Evolutionary conservation across 805 yeast species (phyloP).

Genomic region (Saccharomycopsis sp.): DNA sequence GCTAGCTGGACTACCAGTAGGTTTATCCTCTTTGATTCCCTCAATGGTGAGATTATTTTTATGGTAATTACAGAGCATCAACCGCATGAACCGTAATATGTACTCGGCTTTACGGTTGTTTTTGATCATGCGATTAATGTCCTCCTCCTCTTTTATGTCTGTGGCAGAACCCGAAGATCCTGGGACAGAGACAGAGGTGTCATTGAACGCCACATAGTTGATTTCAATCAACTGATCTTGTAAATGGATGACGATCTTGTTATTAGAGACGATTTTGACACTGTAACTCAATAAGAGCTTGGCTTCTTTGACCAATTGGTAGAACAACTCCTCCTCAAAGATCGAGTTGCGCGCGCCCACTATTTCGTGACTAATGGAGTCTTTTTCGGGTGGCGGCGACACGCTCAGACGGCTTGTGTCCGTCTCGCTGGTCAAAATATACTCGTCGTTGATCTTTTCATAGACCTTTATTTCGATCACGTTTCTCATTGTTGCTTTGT

Average conservation of each 20-base stretch:
- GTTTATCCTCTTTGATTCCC: slow-evolving; percentile 31
- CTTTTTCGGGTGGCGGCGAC: slow-evolving; percentile 16
- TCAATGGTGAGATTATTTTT: slow-evolving; percentile 32
- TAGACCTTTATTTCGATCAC: slow-evolving; percentile 55
- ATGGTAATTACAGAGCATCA: slow-evolving; percentile 58
- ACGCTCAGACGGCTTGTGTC: slow-evolving; percentile 21
- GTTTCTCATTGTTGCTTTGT: slow-evolving; percentile 36
- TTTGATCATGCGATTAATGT: slow-evolving; percentile 23
- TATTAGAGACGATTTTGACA: slow-evolving; percentile 56
- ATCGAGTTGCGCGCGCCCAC: slow-evolving; percentile 63
- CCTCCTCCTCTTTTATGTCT: slow-evolving; percentile 21
- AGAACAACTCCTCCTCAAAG: slow-evolving; percentile 86
- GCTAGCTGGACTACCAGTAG: slow-evolving; percentile 41
- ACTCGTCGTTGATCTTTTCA: slow-evolving; percentile 45
- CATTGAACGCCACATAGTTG: slow-evolving; percentile 42
- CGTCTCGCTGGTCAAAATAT: slow-evolving; percentile 53
- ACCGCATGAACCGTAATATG: slow-evolving; percentile 45
- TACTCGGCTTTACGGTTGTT: slow-evolving; percentile 44
- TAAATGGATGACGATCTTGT: slow-evolving; percentile 59
- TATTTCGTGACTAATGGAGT: slow-evolving; percentile 48
- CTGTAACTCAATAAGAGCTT: slow-evolving; percentile 59
- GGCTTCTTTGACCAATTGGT: slow-evolving; percentile 72
- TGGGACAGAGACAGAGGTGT: not conserved
- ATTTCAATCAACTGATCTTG: slow-evolving; percentile 65
- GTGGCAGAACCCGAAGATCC: not conserved